These are phyloP conservation scores for Paramyrothecium sp. DNA, from an alignment of 2,329 filamentous ascomycete species.

Conservation along the genomic window DNA sequence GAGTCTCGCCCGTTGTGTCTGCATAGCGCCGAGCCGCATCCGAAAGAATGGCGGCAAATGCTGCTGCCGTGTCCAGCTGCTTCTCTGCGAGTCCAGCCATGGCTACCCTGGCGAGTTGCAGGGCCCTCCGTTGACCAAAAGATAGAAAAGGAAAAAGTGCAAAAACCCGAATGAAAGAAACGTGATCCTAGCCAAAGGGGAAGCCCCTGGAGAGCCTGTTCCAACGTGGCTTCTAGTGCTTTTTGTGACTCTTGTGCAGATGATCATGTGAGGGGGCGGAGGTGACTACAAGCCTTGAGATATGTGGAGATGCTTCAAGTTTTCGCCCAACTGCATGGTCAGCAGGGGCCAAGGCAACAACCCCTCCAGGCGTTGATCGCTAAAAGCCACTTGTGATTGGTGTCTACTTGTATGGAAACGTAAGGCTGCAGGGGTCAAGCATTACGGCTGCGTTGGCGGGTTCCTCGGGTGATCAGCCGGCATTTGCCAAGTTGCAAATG, in stretches of 20 bases:
- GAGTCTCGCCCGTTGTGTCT: conserved; percentile 22
- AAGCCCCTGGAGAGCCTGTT: no score
- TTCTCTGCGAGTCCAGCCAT: background rate
- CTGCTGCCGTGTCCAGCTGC: background rate
- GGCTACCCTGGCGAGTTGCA: background rate
- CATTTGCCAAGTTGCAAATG: no score
- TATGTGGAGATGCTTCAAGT: background rate
- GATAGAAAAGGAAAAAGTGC: background rate
- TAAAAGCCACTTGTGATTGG: background rate
- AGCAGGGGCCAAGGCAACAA: background rate
- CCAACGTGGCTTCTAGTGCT: no score
- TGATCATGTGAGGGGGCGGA: background rate
- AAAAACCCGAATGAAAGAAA: background rate
- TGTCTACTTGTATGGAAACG: background rate
- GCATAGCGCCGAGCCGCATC: conserved; percentile 31
- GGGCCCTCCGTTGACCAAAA: background rate
- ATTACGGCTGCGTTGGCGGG: background rate
- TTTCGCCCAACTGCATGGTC: background rate
- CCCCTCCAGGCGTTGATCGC: background rate
- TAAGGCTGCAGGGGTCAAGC: background rate
- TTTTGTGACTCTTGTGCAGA: background rate
- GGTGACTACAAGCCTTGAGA: background rate
- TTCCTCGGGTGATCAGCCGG: no score
- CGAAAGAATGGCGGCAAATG: conserved; percentile 27
- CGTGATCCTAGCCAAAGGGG: no score